These are phyloP conservation scores for Clavaria fumosa DNA, from an alignment of 768 basidiomycete genomes.

Conservation along the genomic window DNA sequence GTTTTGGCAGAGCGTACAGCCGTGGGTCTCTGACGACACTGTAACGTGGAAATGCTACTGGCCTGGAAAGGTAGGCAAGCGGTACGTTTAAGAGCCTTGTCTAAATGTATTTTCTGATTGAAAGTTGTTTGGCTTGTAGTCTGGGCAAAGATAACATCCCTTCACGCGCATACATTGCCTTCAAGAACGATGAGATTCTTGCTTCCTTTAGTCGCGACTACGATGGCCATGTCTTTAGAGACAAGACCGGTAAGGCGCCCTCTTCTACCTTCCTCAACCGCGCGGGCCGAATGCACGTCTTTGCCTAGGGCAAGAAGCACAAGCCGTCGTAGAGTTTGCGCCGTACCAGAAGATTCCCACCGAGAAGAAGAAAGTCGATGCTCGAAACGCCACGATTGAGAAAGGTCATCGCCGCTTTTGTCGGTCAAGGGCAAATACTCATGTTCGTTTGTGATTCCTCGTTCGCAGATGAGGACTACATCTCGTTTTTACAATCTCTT, in stretches of 20 bases:
- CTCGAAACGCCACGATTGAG: conserved; percentile 76
- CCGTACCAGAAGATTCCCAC: conserved; percentile 78
- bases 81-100: conserved; percentile 29
- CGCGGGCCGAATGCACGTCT: no score
- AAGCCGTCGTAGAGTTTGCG: conserved; percentile 87
- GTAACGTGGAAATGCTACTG: conserved; percentile 50
- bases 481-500: conserved; percentile 67
- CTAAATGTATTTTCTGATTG: background rate
- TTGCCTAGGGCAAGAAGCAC: conserved; percentile 62
- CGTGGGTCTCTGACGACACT: conserved; percentile 71
- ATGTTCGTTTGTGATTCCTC: conserved; percentile 1
- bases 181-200: conserved; percentile 61
- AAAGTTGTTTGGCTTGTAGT: conserved; percentile 23
- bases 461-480: conserved; percentile 59
- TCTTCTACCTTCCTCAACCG: background rate
- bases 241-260: conserved; percentile 72
- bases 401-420: conserved; percentile 39
- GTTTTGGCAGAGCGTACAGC: conserved; percentile 84
- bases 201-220: conserved; percentile 68
- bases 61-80: conserved; percentile 54
- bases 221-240: conserved; percentile 83
- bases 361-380: conserved; percentile 64
- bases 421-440: background rate
- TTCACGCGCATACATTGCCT: conserved; percentile 85
- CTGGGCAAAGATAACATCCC: conserved; percentile 71